These are phyloP conservation scores for Coemansia furcata DNA, from an alignment of 192 early-diverging fungal species.

Conservation along the genomic window DNA sequence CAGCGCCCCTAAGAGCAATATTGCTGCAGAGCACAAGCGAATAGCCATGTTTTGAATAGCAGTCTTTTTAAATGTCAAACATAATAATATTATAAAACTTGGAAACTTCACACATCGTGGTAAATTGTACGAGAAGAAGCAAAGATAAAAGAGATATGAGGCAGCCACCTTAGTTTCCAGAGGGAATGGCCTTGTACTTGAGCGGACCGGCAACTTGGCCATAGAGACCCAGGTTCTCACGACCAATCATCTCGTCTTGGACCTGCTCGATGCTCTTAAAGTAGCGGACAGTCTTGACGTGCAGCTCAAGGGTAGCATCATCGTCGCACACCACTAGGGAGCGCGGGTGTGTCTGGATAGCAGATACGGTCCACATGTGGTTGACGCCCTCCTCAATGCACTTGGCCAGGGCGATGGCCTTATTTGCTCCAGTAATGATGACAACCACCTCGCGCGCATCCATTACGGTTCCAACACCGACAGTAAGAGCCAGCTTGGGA, in stretches of 20 bases:
- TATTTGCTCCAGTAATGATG: slow-evolving; percentile 85
- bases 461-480: slow-evolving; percentile 86
- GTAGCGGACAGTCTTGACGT: slow-evolving; percentile 88
- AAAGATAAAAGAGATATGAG: neutral
- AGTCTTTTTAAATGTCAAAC: neutral
- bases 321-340: slow-evolving; percentile 86
- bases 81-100: neutral
- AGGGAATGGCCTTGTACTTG: slow-evolving; percentile 46
- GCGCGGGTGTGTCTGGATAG: slow-evolving; percentile 76
- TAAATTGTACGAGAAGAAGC: neutral
- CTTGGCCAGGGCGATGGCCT: slow-evolving; percentile 80
- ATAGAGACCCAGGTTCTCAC: slow-evolving; percentile 70
- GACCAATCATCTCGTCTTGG: slow-evolving; percentile 70
- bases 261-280: slow-evolving; percentile 89
- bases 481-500: slow-evolving; percentile 86
- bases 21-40: neutral
- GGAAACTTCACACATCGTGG: neutral
- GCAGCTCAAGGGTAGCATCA: slow-evolving; percentile 83
- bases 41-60: neutral
- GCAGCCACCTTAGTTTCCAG: slow-evolving; percentile 25
- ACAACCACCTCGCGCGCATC: slow-evolving; percentile 81
- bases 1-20: slow-evolving; percentile 12
- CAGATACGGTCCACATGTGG: slow-evolving; percentile 90
- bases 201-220: slow-evolving; percentile 57
- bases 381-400: slow-evolving; percentile 84